These are phyloP conservation scores for Eucalyptus cloeziana DNA, from an alignment of 345 rosid genomes.

Conservation along the genomic window DNA sequence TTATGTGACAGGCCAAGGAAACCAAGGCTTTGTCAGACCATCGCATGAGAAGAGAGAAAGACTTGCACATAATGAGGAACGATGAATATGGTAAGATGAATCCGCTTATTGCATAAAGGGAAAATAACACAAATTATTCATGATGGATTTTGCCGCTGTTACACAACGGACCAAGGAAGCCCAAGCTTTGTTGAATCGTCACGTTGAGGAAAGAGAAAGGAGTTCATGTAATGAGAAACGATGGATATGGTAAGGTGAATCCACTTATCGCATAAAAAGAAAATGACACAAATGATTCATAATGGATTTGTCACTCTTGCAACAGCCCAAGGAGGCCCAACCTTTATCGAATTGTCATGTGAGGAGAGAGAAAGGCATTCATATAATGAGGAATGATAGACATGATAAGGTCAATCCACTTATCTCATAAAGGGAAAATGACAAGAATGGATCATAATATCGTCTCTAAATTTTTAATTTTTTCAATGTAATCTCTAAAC, in stretches of 20 bases:
- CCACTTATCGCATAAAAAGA: background rate
- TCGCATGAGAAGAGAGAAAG: background rate
- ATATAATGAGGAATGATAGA: background rate
- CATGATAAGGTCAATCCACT: background rate
- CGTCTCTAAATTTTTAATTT: fast-evolving
- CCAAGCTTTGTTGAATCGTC: background rate
- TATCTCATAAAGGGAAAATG: background rate
- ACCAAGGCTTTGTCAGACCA: background rate
- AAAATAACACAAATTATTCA: no score
- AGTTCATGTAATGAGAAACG: background rate
- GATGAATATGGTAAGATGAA: no score
- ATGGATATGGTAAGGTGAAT: background rate
- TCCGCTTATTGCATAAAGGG: no score
- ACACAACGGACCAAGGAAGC: background rate
- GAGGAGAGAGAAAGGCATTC: background rate
- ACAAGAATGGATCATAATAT: background rate
- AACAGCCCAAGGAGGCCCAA: background rate
- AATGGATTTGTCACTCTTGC: background rate
- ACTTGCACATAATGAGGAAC: background rate
- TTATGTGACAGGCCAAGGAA: background rate
- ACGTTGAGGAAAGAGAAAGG: background rate
- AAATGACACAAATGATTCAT: background rate
- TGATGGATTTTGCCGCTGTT: background rate
- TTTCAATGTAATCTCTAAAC: background rate
- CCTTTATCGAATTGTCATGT: background rate